Base-by-base conservation (phyloP, 306 rosid genomes). In the Rosa multiflora region DNA sequence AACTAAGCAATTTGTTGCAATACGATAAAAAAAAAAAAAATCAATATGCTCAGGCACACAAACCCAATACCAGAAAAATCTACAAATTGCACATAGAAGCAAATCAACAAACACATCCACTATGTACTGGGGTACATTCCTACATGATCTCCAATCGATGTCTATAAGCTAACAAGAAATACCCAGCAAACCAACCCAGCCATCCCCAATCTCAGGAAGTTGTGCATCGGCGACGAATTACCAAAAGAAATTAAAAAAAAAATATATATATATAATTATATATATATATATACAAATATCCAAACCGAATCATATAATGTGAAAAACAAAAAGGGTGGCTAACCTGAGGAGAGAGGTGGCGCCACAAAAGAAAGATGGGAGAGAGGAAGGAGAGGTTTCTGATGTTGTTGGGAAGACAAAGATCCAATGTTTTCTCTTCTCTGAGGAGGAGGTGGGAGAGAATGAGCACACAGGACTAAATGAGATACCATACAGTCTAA, bases 321-420 rank as follows among this genome's bases (percentile, higher is more conserved):
- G 56, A 6, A 14, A n/a, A 37, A 37, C 2, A 55, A 52, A 73
- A 20, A 53, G 58, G 59, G 61, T 12, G 49, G 21, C 48, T n/a
- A 40, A 73, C 67, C 52, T 13, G 67, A 13, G 67, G 39, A 73
- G 39, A 39, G 64, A 66, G 47, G 63, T 70, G 74, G 40, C 37
- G 37, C 37, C 37, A 32, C 37, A 32, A 32, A 32, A 32, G 37
- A 32, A 32, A 32, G 37, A 2, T 32, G 37, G 37, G 3, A 32
- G 37, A 2, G 37, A 3, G 37, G 37, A 44, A 63, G 43, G 61
- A 71, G 32, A 48, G 15, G 59, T 53, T 53, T 7, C 10, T 49
- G 55, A 13, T 53, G 21, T 53, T 53, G 55, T 13, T 1, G 59
- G 32, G 63, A 10, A n/a, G 32, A 56, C 63, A 56, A 56, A 3